Base-by-base conservation (phyloP, 2,329 filamentous ascomycete species). In the Apiospora kogelbergensis region DNA sequence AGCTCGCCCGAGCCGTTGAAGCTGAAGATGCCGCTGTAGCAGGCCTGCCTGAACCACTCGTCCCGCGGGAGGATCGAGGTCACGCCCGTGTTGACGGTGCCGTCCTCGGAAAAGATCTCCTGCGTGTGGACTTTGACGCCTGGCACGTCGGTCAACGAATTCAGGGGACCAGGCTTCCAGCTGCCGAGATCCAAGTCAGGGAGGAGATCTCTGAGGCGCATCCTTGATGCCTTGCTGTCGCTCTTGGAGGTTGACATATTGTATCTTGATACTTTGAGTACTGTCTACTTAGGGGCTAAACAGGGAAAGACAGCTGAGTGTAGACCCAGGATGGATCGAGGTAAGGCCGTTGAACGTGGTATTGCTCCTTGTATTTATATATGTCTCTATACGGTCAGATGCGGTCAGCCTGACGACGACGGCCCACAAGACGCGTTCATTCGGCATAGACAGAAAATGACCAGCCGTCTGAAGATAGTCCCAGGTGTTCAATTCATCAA, bases 1-100 rank as follows among this genome's bases (percentile, higher is more conserved):
- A 90, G 81, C 77, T 90, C 88, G 53, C 89, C 89, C 63, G 84
- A 85, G 68, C 89, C 89, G 72, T 91, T 91, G 80, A 91, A 90
- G 70, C 84, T 83, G 78, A 90, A 90, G 64, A 86, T 74, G n/a
- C 82, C 82, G 3, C 84, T 82, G 63, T 85, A 83, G 67, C 81
- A 83, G 48, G 82, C 82, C 11, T 81, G 78, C 60, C 79, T 70
- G 73, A 80, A 80, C 84, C 84, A 86, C 63, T 83, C 76, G 5
- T 72, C 60, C 13, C 84, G 81, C 0, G 84, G 84, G 0, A 86
- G 74, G 67, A 87, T 84, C 45, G 82, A 81, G 1, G 85, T 87
- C 13, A 86, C 79, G 65, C 85, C 85, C 0, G 84, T 86, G 72
- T 86, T 85, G 70, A 85, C 78, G 33, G 77, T 72, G 6, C 74